phyloP scores from a whole-genome alignment of 805 yeast genomes.

The Cyberlindnera amylophila region DNA sequence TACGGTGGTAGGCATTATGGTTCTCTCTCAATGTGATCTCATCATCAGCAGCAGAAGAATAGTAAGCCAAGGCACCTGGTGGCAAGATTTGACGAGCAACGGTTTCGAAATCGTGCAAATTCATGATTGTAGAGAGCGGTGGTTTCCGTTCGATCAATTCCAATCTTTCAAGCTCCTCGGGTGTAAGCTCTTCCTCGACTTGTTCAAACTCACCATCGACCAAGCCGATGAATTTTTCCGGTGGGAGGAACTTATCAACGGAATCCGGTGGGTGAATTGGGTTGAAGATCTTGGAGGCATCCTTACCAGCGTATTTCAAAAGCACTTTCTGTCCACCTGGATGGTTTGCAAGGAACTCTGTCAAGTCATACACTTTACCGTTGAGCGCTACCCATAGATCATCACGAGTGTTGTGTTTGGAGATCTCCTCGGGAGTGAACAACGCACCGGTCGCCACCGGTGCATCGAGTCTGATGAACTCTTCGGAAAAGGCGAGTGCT shows the following conservation, averaged over 20 bases:
- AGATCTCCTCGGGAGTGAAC: conserved; percentile 27
- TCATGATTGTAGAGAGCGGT: conserved; percentile 62
- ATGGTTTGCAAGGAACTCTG: conserved; percentile 65
- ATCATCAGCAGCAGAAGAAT: conserved; percentile 89
- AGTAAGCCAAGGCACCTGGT: conserved; percentile 87
- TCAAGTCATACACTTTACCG: conserved; percentile 65
- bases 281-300: conserved; percentile 78
- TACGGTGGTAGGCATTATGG: conserved; percentile 82
- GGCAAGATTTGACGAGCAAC: conserved; percentile 78
- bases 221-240: conserved; percentile 60
- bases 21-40: conserved; percentile 88
- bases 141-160: conserved; percentile 54
- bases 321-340: conserved; percentile 81
- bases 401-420: conserved; percentile 41
- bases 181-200: conserved; percentile 32
- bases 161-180: conserved; percentile 40
- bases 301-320: conserved; percentile 75
- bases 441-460: conserved; percentile 2
- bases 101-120: conserved; percentile 81
- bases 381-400: conserved; percentile 84
- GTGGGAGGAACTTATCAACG: conserved; percentile 56
- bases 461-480: not conserved
- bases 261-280: conserved; percentile 93
- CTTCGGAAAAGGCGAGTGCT: not conserved
- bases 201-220: conserved; percentile 36